Conservation (phyloP, 2,329 filamentous ascomycete species). For the Dactylellina parvicollis region DNA sequence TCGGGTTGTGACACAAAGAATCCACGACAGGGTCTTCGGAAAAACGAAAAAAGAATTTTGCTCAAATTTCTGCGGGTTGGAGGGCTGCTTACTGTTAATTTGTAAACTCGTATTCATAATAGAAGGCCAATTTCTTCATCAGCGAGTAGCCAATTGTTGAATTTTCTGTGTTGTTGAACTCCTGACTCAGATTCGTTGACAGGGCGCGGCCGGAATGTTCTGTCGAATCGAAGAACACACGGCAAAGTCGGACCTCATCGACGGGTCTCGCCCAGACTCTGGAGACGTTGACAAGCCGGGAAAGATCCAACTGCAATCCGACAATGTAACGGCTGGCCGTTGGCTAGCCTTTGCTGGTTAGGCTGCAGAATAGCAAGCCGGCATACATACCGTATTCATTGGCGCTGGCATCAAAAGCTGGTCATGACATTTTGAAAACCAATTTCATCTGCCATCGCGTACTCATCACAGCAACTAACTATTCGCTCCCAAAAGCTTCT, state of each 20-base stretch:
- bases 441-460: too few species aligned
- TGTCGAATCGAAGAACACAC: constrained; percentile 9
- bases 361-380: not conserved
- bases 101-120: constrained; percentile 36
- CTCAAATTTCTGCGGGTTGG: constrained; percentile 21
- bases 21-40: not conserved
- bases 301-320: constrained; percentile 1
- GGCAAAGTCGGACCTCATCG: too few species aligned
- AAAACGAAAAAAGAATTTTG: constrained; percentile 3
- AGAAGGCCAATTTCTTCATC: not conserved
- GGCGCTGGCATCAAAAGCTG: not conserved
- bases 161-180: constrained; percentile 49
- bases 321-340: constrained; percentile 2
- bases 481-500: not conserved
- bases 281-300: constrained; percentile 33
- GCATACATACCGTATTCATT: not conserved
- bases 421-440: not conserved
- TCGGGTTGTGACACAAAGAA: constrained; percentile 29
- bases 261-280: constrained; percentile 5
- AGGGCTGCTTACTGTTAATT: constrained; percentile 49
- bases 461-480: too few species aligned
- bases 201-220: constrained; percentile 12
- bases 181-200: constrained; percentile 53
- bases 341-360: not conserved
- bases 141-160: constrained; percentile 27